Percentiles rank a stretch among this genome's conserved stretches.
Evolutionary conservation across 2,329 filamentous ascomycete genomes (phyloP).

Genomic region (Passalora sequoiae): DNA sequence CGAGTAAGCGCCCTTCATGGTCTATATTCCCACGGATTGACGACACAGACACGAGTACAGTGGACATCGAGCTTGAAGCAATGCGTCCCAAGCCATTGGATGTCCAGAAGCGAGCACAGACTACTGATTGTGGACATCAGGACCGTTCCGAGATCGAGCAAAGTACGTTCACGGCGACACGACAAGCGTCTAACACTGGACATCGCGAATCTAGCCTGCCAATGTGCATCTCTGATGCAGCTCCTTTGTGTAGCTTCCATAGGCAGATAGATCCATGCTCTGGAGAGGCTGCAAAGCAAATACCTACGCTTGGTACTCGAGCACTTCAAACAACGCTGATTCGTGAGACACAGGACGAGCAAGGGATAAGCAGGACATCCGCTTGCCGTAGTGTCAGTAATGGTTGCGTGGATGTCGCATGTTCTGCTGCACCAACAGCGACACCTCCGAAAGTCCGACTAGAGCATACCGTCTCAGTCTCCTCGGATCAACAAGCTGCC

Average conservation of each 20-base stretch:
- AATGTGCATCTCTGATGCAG: no score
- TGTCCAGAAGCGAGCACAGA: no score
- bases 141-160: no score
- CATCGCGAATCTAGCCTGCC: no score
- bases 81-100: no score
- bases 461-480: not conserved
- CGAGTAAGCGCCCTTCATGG: conserved; percentile 6
- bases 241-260: not conserved
- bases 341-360: not conserved
- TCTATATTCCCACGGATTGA: conserved; percentile 6
- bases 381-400: not conserved
- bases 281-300: not conserved
- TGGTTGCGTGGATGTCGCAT: not conserved
- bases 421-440: not conserved
- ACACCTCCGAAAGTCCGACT: not conserved
- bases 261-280: not conserved
- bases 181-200: no score
- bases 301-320: not conserved
- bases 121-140: no score
- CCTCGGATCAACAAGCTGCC: not conserved
- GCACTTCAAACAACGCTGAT: not conserved
- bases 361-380: not conserved
- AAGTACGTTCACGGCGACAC: no score
- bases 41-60: no score
- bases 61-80: no score